Evolutionary conservation across 106 monocot species (phyloP), one percentile per base, ranked within the genome.

Genomic region (Cymbidium sinense): DNA sequence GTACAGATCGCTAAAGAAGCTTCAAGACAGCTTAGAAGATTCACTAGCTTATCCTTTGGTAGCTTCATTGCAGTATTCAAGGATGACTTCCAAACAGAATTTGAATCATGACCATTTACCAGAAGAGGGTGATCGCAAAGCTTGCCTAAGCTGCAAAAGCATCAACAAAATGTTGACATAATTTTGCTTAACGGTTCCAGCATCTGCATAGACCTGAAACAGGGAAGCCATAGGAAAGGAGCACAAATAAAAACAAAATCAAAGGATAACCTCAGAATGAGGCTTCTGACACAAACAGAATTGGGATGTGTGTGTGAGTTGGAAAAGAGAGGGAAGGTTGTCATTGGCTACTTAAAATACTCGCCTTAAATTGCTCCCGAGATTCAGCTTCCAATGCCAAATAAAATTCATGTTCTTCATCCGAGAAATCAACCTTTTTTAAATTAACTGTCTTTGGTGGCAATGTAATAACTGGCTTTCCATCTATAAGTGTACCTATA

Each of bases 141-240:
- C 96, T 79, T 96, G 96, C 25, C 96, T 80, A 79, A 96, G 93
- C 76, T 91, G 87, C 69, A 96, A 82, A 43, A 96, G 86, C 96
- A 96, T 96, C 83, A 96, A 77, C 74, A 96, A 82, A 70, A 96
- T 96, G 70, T 96, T 96, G 35, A 96, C 93, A 86, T 96, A 96
- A 72, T 96, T 96, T 81, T 96, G 91, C 78, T 93, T 91, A 70
- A 96, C 93, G 27, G 96, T 96, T 33, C 96, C 96, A 44, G 89
- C 91, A 85, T 79, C 91, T 70, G 93, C 96, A 84, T 96, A 96
- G 47, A 85, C 91, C 96, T 96, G 80, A 83, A 61, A 39, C 4
- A 36, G n/a, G 15, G 35, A 37, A 39, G 1, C 34, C 34, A 39
- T n/a, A n/a, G 20, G 7, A n/a, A n/a, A 21, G n/a, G 36, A 69